Conservation (phyloP, 371 early-diverging fungal species). For the Caulochytrium protostelioides region DNA sequence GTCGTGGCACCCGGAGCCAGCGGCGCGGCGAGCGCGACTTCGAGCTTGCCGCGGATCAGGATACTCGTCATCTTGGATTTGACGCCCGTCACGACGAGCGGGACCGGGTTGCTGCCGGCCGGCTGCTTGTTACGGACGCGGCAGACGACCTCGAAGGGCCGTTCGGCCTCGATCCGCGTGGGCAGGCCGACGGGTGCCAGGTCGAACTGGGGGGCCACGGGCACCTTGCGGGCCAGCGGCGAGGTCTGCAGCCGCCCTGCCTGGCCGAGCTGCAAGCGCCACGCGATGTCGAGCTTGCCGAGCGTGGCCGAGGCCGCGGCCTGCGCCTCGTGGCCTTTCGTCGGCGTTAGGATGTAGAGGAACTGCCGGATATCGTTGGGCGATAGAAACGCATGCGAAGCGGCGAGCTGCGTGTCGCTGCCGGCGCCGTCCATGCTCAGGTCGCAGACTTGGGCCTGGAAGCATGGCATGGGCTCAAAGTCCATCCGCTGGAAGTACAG, state of each 20-base stretch:
- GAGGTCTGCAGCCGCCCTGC: slow-evolving; percentile 76
- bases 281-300: slow-evolving; percentile 81
- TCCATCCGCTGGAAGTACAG: slow-evolving; percentile 73
- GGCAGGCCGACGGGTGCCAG: slow-evolving; percentile 35
- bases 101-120: slow-evolving; percentile 34
- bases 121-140: slow-evolving; percentile 20
- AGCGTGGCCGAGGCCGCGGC: slow-evolving; percentile 54
- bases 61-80: slow-evolving; percentile 62
- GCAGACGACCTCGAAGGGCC: slow-evolving; percentile 13
- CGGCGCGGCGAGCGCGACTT: slow-evolving; percentile 41
- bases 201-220: slow-evolving; percentile 49
- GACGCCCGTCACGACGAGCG: slow-evolving; percentile 40
- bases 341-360: slow-evolving; percentile 58
- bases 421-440: background rate
- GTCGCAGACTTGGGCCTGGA: background rate
- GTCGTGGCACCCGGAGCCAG: slow-evolving; percentile 30
- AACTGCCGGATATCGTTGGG: slow-evolving; percentile 74
- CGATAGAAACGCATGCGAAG: slow-evolving; percentile 38
- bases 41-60: slow-evolving; percentile 47
- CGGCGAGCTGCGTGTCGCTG: slow-evolving; percentile 11
- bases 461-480: slow-evolving; percentile 41
- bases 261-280: slow-evolving; percentile 72
- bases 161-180: slow-evolving; percentile 10
- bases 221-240: slow-evolving; percentile 63
- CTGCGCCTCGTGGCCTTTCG: slow-evolving; percentile 25